A percentile compares a stretch with the other conserved stretches of the same genome.
These are phyloP conservation scores for Paramecium caudatum DNA, from an alignment of 73 alveolate species.

Conservation along the genomic window DNA sequence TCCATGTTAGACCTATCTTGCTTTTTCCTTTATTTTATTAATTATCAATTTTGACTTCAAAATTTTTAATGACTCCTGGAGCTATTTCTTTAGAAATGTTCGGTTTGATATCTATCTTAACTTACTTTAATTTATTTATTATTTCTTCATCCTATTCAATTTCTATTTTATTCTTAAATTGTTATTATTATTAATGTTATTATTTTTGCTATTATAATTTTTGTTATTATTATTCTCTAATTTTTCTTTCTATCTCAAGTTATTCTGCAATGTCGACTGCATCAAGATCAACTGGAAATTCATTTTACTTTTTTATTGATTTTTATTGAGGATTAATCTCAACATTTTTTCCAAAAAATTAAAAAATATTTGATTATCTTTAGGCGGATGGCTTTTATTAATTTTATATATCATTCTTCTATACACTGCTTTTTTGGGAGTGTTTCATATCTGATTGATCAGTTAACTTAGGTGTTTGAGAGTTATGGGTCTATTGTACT, in stretches of 20 bases:
- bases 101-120: not conserved
- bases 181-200: not conserved
- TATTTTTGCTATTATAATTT: not conserved
- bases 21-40: not conserved
- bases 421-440: not conserved
- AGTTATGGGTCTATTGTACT: not conserved
- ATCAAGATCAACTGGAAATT: not conserved
- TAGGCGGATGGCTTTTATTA: not conserved
- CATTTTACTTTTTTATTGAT: not conserved
- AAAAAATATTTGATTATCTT: not conserved
- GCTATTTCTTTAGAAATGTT: not conserved
- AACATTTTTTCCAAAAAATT: constrained; percentile 29
- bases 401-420: not conserved
- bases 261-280: not conserved
- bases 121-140: not conserved
- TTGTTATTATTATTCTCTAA: not conserved
- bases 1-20: constrained; percentile 3
- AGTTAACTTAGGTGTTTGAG: not conserved
- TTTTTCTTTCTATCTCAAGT: not conserved
- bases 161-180: not conserved
- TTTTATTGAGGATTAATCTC: not conserved
- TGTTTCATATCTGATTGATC: not conserved
- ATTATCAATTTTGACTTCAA: not conserved
- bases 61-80: not conserved
- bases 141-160: not conserved